Percentiles rank a stretch among this genome's conserved stretches.
Evolutionary conservation across 441 rosid species (phyloP).

Genomic region (Flueggea neowawraea): DNA sequence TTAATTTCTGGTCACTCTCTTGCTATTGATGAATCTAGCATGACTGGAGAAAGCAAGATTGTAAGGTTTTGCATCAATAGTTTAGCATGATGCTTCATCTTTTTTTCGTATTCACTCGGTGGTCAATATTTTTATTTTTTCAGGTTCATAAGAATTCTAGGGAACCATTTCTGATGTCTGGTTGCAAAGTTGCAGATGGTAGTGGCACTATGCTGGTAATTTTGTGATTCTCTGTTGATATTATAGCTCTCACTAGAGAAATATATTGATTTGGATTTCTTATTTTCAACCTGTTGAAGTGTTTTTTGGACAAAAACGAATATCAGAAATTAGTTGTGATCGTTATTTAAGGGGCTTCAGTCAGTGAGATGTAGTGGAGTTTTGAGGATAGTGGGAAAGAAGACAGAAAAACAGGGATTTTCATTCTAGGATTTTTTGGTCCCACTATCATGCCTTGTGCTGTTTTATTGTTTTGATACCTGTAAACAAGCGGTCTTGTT

Average conservation of each 20-base stretch:
- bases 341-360: no score
- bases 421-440: no score
- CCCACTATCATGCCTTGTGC: no score
- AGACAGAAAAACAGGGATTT: no score
- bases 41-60: conserved; percentile 99
- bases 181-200: conserved; percentile 99
- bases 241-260: neutral
- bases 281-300: no score
- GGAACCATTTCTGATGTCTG: conserved; percentile 93
- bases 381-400: no score
- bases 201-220: conserved; percentile 93
- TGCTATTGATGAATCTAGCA: conserved; percentile 95
- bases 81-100: neutral
- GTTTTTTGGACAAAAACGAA: no score
- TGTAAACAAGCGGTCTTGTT: no score
- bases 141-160: conserved; percentile 72
- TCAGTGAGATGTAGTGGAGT: no score
- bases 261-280: no score
- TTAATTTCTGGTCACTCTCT: conserved; percentile 78
- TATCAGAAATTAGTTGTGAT: no score
- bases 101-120: neutral
- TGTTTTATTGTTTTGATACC: no score
- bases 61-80: conserved; percentile 32
- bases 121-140: conserved; percentile 9
- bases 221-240: neutral